Evolutionary conservation across 2,329 filamentous ascomycete species (phyloP).

Genomic region (Neospermospora avenae): DNA sequence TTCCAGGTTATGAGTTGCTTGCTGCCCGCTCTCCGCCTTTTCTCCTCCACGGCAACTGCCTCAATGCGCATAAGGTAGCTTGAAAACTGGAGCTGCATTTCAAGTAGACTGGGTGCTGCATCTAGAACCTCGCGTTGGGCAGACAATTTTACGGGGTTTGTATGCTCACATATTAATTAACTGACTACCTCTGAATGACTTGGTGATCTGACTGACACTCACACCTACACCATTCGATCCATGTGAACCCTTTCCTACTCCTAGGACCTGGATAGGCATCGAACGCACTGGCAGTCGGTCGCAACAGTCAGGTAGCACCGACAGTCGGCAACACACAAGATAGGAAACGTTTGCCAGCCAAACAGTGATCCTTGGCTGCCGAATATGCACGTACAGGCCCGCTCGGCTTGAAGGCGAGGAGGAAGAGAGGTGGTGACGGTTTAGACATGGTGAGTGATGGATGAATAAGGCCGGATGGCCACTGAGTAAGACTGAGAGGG

Average conservation of each 20-base stretch:
- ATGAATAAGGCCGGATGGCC: background rate
- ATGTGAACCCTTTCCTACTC: too few relatives aligned
- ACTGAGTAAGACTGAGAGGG: background rate
- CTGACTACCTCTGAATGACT: too few relatives aligned
- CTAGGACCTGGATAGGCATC: background rate
- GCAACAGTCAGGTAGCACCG: background rate
- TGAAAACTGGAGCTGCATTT: background rate
- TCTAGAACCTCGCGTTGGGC: too few relatives aligned
- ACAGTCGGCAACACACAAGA: background rate
- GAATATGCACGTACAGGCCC: slow-evolving; percentile 1
- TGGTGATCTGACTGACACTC: too few relatives aligned
- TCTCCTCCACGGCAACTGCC: background rate
- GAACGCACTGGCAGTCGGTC: background rate
- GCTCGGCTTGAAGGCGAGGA: slow-evolving; percentile 1
- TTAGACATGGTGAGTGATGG: background rate
- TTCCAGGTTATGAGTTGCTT: background rate
- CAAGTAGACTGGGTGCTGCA: too few relatives aligned
- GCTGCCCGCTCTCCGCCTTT: background rate
- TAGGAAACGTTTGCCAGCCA: background rate
- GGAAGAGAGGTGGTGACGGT: background rate
- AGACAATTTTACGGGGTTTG: background rate
- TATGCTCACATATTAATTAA: too few relatives aligned
- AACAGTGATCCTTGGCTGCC: background rate
- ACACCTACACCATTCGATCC: too few relatives aligned
- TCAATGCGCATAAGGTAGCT: background rate